Percentiles rank a stretch among this genome's conserved stretches.
phyloP scores from a whole-genome alignment of 169 alveolate genomes.

The Eimeria necatrix region DNA sequence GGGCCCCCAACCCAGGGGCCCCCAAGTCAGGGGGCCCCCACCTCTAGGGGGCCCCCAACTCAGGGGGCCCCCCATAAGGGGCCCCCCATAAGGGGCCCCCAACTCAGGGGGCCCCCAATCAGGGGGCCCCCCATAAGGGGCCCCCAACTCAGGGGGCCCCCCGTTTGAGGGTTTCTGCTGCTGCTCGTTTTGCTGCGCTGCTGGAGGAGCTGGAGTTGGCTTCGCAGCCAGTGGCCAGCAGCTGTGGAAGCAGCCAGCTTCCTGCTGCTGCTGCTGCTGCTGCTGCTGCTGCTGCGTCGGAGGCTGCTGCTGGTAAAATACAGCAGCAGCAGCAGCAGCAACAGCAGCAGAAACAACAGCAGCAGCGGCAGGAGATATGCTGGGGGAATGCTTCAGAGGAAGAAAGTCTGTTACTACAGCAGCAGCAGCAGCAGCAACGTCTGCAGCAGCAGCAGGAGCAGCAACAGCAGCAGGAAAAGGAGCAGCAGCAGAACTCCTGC shows the following conservation, averaged over 20 bases:
- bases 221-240: constrained; percentile 7
- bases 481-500: neutral
- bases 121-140: neutral
- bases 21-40: too few species aligned
- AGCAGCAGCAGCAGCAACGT: neutral
- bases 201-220: neutral
- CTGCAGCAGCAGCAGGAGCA: constrained; percentile 23
- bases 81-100: too few species aligned
- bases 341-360: neutral
- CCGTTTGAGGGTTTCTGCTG: constrained; percentile 11
- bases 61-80: too few species aligned
- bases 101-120: too few species aligned
- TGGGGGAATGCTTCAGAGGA: neutral
- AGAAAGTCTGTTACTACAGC: neutral
- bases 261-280: neutral
- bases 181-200: neutral
- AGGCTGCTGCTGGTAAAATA: neutral
- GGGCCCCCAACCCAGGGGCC: too few species aligned
- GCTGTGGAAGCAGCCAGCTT: neutral
- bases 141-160: neutral
- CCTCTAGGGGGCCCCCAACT: too few species aligned
- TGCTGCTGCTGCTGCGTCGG: neutral
- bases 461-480: neutral
- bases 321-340: constrained; percentile 26
- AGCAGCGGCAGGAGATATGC: neutral